Evolutionary conservation across 352 stramenopile species (phyloP).

Genomic region (Pythium scleroteichum): DNA sequence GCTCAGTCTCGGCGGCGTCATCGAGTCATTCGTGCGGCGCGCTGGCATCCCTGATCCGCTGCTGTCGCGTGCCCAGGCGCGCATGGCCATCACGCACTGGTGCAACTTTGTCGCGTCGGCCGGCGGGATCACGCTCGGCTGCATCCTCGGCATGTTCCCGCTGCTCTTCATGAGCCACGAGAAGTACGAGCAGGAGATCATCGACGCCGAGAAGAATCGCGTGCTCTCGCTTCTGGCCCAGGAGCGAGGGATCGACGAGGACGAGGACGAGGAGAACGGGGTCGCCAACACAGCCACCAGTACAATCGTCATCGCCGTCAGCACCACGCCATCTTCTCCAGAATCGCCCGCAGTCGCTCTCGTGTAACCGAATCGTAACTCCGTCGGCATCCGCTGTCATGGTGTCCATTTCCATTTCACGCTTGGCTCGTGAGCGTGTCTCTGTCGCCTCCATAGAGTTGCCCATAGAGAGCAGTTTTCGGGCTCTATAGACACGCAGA

Average conservation of each 20-base stretch:
- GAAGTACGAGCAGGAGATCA: slow-evolving; percentile 56
- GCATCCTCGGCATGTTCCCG: slow-evolving; percentile 90
- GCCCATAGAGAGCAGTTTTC: not conserved
- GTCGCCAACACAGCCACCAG: too few relatives aligned
- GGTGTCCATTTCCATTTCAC: slow-evolving; percentile 2
- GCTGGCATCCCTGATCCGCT: slow-evolving; percentile 67
- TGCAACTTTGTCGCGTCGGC: slow-evolving; percentile 79
- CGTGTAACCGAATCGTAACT: not conserved
- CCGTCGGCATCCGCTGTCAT: not conserved
- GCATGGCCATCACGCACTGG: slow-evolving; percentile 75
- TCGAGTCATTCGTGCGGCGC: slow-evolving; percentile 79
- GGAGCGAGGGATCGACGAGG: slow-evolving; percentile 12
- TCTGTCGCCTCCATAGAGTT: slow-evolving; percentile 5
- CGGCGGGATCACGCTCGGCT: slow-evolving; percentile 85
- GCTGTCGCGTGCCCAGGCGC: slow-evolving; percentile 75
- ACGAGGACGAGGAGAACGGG: slow-evolving; percentile 15
- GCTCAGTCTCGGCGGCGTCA: slow-evolving; percentile 91
- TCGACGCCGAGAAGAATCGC: slow-evolving; percentile 34
- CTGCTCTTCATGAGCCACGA: slow-evolving; percentile 86
- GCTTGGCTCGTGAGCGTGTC: slow-evolving; percentile 4
- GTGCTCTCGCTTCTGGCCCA: slow-evolving; percentile 20
- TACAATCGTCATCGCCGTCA: too few relatives aligned
- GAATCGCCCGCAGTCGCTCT: not conserved
- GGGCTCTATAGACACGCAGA: slow-evolving; percentile 18
- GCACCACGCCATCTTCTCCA: too few relatives aligned